phyloP scores from a whole-genome alignment of 2,329 filamentous ascomycete genomes.

The Nemania sp. region DNA sequence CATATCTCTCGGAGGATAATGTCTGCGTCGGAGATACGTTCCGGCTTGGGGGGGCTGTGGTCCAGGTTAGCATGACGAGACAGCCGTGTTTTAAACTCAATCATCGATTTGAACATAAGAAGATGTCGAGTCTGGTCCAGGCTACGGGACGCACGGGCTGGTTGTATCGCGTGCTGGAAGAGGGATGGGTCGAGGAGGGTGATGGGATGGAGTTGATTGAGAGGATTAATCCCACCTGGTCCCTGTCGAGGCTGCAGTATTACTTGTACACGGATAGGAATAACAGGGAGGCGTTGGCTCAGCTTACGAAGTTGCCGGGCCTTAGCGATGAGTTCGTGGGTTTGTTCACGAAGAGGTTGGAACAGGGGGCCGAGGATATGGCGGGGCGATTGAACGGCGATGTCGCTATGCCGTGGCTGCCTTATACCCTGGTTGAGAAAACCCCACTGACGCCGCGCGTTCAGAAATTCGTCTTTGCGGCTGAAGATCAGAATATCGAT shows the following conservation, averaged over 20 bases:
- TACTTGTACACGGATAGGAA: constrained; percentile 58
- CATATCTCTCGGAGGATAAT: constrained; percentile 61
- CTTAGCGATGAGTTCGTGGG: constrained; percentile 51
- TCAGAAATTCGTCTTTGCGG: constrained; percentile 54
- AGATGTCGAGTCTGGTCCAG: constrained; percentile 61
- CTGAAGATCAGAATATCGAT: constrained; percentile 42
- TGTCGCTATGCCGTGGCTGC: constrained; percentile 45
- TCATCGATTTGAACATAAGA: constrained; percentile 64
- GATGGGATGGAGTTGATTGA: constrained; percentile 59
- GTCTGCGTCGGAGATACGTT: constrained; percentile 68
- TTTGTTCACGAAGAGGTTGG: constrained; percentile 54
- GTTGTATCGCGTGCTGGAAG: constrained; percentile 63
- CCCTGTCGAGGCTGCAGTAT: constrained; percentile 62
- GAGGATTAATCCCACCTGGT: constrained; percentile 60
- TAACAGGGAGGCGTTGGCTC: constrained; percentile 53
- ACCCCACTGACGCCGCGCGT: constrained; percentile 53
- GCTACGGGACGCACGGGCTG: constrained; percentile 62
- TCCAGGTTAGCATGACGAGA: constrained; percentile 64
- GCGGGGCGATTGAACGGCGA: constrained; percentile 29
- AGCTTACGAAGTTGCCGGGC: constrained; percentile 53
- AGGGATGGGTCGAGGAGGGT: constrained; percentile 57
- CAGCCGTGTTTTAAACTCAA: constrained; percentile 71
- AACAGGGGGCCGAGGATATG: constrained; percentile 46
- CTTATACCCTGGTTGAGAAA: constrained; percentile 54
- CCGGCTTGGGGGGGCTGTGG: constrained; percentile 50